Percentiles rank a stretch among this genome's conserved stretches.
These are phyloP conservation scores for Penicillium fuscoglaucum DNA, from an alignment of 2,329 filamentous ascomycete species.

Conservation along the genomic window DNA sequence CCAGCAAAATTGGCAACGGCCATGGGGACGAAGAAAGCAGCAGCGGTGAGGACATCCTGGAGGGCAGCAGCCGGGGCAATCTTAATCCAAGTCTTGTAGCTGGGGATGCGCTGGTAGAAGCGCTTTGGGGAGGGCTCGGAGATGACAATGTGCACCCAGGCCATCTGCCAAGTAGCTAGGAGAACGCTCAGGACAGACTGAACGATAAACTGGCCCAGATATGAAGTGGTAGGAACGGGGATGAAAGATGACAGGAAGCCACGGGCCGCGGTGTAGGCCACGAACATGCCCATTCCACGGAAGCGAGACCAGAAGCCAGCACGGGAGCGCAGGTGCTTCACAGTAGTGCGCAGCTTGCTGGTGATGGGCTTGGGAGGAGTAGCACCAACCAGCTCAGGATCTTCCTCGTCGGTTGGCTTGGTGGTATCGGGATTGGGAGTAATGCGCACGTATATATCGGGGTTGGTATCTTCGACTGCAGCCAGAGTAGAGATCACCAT, in stretches of 20 bases:
- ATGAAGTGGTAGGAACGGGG: constrained; percentile 31
- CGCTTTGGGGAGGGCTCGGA: constrained; percentile 62
- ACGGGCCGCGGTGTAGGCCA: constrained; percentile 50
- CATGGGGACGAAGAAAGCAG: constrained; percentile 42
- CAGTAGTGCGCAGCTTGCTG: constrained; percentile 57
- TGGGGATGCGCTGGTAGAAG: constrained; percentile 70
- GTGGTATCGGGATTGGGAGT: constrained; percentile 40
- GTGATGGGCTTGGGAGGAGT: constrained; percentile 61
- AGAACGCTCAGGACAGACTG: constrained; percentile 60
- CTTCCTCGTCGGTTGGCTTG: constrained; percentile 40
- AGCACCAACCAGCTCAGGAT: constrained; percentile 45
- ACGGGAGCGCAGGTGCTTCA: constrained; percentile 61
- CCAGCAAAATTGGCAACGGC: constrained; percentile 53
- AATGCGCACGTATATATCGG: constrained; percentile 54
- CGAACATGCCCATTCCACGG: constrained; percentile 62
- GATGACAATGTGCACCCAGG: constrained; percentile 86
- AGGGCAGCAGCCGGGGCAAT: constrained; percentile 68
- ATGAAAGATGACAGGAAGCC: constrained; percentile 47
- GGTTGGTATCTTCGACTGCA: constrained; percentile 62
- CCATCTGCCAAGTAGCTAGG: constrained; percentile 68
- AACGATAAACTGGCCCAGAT: constrained; percentile 51
- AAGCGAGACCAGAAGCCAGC: constrained; percentile 67
- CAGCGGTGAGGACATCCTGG: constrained; percentile 58
- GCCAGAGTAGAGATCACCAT: constrained; percentile 62
- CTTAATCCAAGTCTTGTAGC: constrained; percentile 65